These are phyloP conservation scores for Besnoitia besnoiti DNA, from an alignment of 169 alveolate genomes.

Conservation along the genomic window DNA sequence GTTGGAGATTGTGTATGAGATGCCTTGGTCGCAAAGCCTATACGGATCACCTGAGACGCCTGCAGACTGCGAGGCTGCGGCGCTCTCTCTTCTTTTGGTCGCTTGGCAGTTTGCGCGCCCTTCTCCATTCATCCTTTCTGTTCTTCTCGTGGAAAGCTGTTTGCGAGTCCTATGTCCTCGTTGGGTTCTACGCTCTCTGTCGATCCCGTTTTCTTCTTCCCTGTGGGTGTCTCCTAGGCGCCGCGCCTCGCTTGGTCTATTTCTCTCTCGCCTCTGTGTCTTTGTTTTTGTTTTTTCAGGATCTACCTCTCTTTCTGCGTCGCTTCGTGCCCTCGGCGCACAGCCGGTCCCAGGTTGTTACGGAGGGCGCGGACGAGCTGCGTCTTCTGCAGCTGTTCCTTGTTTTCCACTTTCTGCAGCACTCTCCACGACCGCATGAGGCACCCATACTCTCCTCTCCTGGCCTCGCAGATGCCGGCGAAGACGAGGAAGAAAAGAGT, in stretches of 20 bases:
- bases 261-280: too few species aligned
- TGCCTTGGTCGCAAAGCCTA: too few species aligned
- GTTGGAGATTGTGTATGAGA: too few species aligned
- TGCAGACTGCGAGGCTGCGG: too few species aligned
- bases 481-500: background rate
- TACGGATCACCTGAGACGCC: too few species aligned
- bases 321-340: background rate
- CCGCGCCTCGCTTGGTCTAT: background rate
- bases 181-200: too few species aligned
- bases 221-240: background rate
- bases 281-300: background rate
- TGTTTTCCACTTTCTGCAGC: background rate
- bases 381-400: constrained; percentile 17
- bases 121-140: background rate
- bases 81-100: too few species aligned
- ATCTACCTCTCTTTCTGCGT: background rate
- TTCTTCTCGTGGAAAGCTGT: background rate
- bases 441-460: too few species aligned
- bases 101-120: background rate
- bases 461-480: background rate
- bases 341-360: background rate
- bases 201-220: background rate
- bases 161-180: too few species aligned
- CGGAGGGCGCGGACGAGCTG: constrained; percentile 20
- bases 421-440: background rate